Evolutionary conservation across 1,139 yeast genomes (phyloP), one percentile per base, ranked within the genome.

Genomic region (Scheffersomyces insectosa): DNA sequence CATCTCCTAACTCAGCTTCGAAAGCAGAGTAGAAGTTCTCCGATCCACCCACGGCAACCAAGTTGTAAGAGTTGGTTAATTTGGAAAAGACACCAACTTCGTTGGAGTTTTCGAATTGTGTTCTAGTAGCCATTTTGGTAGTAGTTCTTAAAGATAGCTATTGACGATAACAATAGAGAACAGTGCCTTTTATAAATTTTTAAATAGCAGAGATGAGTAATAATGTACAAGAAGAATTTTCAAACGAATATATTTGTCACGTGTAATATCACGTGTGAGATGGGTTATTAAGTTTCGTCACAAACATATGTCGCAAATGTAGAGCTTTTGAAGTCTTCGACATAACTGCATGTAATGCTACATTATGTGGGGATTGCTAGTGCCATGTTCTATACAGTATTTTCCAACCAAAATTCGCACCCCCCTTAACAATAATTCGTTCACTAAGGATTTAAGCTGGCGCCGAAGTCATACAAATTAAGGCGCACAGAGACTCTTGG

Each of bases 1-100:
- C 91, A 70, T 91, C 98, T 48, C 97, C 97, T 53, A 95, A 77
- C 70, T 93, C 97, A 45, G 97, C 96, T 75, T 95, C 99, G 64
- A 93, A 93, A 35, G 97, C 96, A 50, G 97, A 83, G 74, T 93
- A 95, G 62, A 95, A 95, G 75, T 95, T 95, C 71, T 95, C 98
- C 37, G 97, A 89, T 30, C 98, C 98, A 49, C 99, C 99, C 44
- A 95, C 91, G 12, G 99, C 96, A 45, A 93, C 97, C 58, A 95
- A 78, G 64, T 96, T 87, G 78, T 93, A 95, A 36, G 97, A 85
- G 79, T 95, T 95, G 62, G 99, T 95, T 58, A 95, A 80, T 68
- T 90, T 93, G 70, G 98, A 79, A 64, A 95, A 95, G 46, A 95
- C 99, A 64, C 99, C 99, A 51, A 95, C 93, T 76, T 93, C 99